Evolutionary conservation across 1,139 yeast species (phyloP), one percentile per base, ranked within the genome.

Genomic region (Debaryomyces psychrophilus): DNA sequence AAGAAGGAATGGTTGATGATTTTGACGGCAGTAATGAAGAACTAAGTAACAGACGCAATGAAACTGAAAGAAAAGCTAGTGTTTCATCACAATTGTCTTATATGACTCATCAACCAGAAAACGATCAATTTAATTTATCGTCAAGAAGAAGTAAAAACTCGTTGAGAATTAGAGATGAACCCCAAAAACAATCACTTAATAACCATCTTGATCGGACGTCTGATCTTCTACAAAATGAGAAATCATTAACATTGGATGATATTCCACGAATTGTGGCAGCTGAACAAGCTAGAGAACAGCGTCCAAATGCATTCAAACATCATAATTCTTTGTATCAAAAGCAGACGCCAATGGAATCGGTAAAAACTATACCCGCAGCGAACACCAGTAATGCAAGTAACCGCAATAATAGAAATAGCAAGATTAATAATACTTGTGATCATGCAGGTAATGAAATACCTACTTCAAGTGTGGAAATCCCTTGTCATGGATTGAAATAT

Each of bases 191-290:
- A 43, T 43, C 59, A 3, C 62, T 69, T n/a, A 62, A 60, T 46
- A 65, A 62, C 34, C 70, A 69, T 46, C 67, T 76, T 40, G 77
- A 72, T 53, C 63, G 80, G 11, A 85, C 92, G 0, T 83, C 90
- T 0, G 88, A 84, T 54, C 69, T 87, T 44, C 75, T 89, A 49
- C 83, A 86, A 59, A 88, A 84, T 60, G 96, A 92, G 56, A 88
- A 88, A 56, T 85, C 95, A 0, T 77, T 93, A 47, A 92, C 97
- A 0, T 77, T 93, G 58, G 99, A 93, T 65, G 99, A 93, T 67
- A 93, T 93, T 56, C 97, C 98, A 5, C 78, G 98, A 55, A 92
- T 93, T 60, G 98, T 93, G 9, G 96, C 97, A 2, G 95, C 97
- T 5, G 98, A 93, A 59, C 97, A 92, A 65, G 97, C 98, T 0